Base-by-base conservation (phyloP, 2,329 filamentous ascomycete genomes). In the Alternaria alternata region DNA sequence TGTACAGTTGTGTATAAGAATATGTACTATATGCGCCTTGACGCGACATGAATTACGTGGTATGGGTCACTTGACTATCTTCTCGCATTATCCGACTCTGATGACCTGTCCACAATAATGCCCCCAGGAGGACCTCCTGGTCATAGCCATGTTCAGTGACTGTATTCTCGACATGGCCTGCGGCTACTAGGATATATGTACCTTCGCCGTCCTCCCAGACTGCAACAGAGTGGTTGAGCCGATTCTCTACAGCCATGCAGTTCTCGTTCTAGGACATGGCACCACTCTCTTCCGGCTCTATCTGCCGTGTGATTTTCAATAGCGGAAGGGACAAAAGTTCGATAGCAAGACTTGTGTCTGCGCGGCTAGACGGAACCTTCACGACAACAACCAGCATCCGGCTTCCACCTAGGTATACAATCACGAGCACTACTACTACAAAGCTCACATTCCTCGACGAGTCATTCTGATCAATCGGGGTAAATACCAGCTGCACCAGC, bases 1-100 rank as follows among this genome's bases (percentile, higher is more conserved):
- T 57, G 62, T 69, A 66, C 61, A 69, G 61, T 52, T 28, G 12
- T 71, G 67, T 73, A 67, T 63, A 59, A 64, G 62, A 59, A 51
- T 30, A 9, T 62, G 57, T 62, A 62, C n/a, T 34, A 49, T 39
- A 51, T 51, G 36, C 39, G 39, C 36, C 49, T 22, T 30, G 49
- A 7, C 18, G 36, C 26, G 34, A 41, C 36, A 51, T 8, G 22
- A 41, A 41, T 41, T 18, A 8, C 20, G 22, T 51, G 36, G 3
- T 11, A 39, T 20, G 36, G 22, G n/a, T 1, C 5, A 41, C n/a
- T 26, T 51, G 34, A 32, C 22, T 51, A 39, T 34, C 11, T n/a
- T 11, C n/a, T 39, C 28, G n/a, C 48, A 14, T 9, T 16, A 24
- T 51, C 14, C 14, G 7, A 39, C 5, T 26, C 18, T 26, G 9